Evolutionary conservation across 1,139 yeast species (phyloP).

Genomic region (Debaryomyces udenii): DNA sequence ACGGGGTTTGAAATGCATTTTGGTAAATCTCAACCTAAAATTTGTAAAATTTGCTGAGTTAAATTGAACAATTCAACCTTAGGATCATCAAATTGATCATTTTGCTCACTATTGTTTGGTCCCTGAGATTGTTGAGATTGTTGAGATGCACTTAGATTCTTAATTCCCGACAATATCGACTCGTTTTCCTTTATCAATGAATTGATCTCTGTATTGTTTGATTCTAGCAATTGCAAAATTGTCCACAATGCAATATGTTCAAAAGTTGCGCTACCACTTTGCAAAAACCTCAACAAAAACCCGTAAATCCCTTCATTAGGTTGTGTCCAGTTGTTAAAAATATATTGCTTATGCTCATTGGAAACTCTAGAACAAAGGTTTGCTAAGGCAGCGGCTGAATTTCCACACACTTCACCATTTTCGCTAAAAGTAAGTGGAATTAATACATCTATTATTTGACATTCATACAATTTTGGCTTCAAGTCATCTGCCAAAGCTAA

Average conservation of each 20-base stretch:
- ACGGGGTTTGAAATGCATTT: conserved; percentile 1
- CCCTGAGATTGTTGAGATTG: conserved; percentile 34
- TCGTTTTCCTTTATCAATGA: conserved; percentile 62
- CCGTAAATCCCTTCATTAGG: conserved; percentile 89
- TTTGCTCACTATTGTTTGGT: conserved; percentile 21
- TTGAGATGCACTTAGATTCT: conserved; percentile 49
- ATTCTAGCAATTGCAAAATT: conserved; percentile 86
- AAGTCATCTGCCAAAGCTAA: conserved; percentile 95
- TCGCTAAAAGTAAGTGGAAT: conserved; percentile 87
- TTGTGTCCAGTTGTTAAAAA: conserved; percentile 74
- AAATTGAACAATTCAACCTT: conserved; percentile 72
- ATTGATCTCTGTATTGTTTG: conserved; percentile 73
- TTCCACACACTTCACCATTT: conserved; percentile 96
- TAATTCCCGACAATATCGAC: conserved; percentile 59
- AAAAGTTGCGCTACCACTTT: conserved; percentile 89
- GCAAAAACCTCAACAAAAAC: conserved; percentile 77
- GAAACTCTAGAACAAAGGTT: conserved; percentile 87
- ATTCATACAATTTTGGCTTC: conserved; percentile 79
- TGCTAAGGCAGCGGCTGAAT: conserved; percentile 97
- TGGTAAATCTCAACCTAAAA: conserved; percentile 36
- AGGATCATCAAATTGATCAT: conserved; percentile 58
- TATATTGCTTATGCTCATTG: conserved; percentile 72
- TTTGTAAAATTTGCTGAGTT: conserved; percentile 75
- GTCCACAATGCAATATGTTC: conserved; percentile 99
- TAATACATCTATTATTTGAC: conserved; percentile 84